Evolutionary conservation across 2,329 filamentous ascomycete genomes (phyloP), one percentile per base, ranked within the genome.

Genomic region (Orbilia ellipsospora): DNA sequence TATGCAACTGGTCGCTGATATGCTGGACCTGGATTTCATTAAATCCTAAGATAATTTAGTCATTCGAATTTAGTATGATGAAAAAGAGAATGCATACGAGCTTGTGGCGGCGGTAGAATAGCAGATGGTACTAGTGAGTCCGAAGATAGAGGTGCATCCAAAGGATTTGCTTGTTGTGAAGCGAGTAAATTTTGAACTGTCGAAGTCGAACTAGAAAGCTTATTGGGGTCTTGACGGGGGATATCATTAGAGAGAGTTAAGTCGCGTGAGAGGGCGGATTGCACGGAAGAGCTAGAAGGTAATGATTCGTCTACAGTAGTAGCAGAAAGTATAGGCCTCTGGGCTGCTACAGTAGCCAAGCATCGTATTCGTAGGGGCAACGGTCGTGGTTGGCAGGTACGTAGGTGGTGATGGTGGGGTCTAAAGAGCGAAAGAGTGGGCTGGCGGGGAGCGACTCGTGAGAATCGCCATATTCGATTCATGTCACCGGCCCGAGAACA

Each of bases 21-120:
- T 98, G 94, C 83, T 99, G 95, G 45, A 99, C 92, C 63, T 92
- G 93, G 79, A 99, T 94, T 79, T 96, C 92, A 83, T 96, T 99
- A 84, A 91, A 92, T 78, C 95, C 89, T 57, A 92, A 36, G 10
- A 36, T 36, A 26, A 36, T 87, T 83, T 5, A 13, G 40, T 13
- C 10, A 48, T 7, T 48, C 16, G 13, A 5, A 48, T 3, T n/a
- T 10, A 20, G 10, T 20, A n/a, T 51, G 4, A 28, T 23, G 7
- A 23, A 20, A 13, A 40, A 31, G 20, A n/a, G 3, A 16, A 4
- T 48, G 13, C 44, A n/a, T 48, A 48, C 31, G 3, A 10, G 31
- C 31, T 36, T 36, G 31, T 10, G 31, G 31, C 31, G 10, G 57
- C 44, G 70, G 52, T 20, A 59, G 59, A 44, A 15, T 8, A 2